Conservation (phyloP, 768 basidiomycete species). For the Pholiota conissans region DNA sequence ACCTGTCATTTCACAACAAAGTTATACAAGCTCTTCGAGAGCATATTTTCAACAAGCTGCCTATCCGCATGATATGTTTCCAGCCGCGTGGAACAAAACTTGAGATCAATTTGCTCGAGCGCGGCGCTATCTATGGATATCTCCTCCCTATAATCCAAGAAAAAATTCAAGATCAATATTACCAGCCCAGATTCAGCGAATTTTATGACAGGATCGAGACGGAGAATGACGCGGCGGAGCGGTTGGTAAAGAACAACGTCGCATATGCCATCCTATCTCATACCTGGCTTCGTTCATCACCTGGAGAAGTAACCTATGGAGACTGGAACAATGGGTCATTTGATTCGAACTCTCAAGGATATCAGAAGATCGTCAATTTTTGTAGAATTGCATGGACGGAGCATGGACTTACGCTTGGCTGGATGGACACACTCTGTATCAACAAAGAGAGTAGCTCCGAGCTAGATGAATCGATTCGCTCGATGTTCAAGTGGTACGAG, state of each 20-base stretch:
- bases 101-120: neutral
- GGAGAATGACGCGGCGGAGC: neutral
- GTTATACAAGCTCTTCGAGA: neutral
- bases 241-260: neutral
- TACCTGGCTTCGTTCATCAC: neutral
- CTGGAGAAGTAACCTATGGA: neutral
- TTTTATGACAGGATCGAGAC: neutral
- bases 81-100: neutral
- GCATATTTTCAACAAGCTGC: neutral
- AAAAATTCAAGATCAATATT: too few relatives aligned
- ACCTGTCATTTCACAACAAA: too few relatives aligned
- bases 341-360: neutral
- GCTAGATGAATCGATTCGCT: slow-evolving; percentile 11
- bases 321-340: neutral
- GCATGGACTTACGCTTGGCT: slow-evolving; percentile 1
- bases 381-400: neutral
- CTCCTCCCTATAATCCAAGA: neutral
- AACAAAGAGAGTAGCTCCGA: slow-evolving; percentile 12
- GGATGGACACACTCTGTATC: slow-evolving; percentile 15
- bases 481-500: slow-evolving; percentile 13
- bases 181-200: too few relatives aligned
- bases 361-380: slow-evolving; percentile 1
- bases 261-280: neutral
- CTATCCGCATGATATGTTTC: neutral
- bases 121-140: neutral